Base-by-base conservation (phyloP, 2,329 filamentous ascomycete genomes). In the Knufia fluminis region DNA sequence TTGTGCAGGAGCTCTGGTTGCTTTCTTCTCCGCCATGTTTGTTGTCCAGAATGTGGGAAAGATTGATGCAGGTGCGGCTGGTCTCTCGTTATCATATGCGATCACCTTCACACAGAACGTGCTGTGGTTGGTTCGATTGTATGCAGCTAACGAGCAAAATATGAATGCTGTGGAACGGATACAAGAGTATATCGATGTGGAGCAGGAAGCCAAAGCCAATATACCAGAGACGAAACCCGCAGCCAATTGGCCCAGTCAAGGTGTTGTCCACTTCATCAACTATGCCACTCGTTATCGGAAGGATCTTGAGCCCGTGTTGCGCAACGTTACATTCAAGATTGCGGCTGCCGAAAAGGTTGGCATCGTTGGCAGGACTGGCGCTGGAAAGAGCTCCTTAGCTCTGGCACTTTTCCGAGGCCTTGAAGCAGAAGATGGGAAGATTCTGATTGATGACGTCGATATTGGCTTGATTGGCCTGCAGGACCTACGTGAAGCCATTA, bases 111-210 rank as follows among this genome's bases (percentile, higher is more conserved):
- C 90, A 0, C 92, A 98, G 66, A 97, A 95, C 57, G 85, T 98
- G 4, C 71, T 98, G 16, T 98, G 92, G 92, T 82, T 97, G 49
- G 90, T 98, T 24, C 83, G 92, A 41, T 76, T 96, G 12, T 98
- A 98, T 65, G 85, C 90, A 0, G 81, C 86, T 63, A 96, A 97
- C 61, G 92, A 98, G 69, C 92, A 98, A 68, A 97, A 96, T 69
- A 97, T 98, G 92, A 98, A 98, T 69, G 91, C 91, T 2, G 90
- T 97, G 43, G 92, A 98, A 69, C 86, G 92, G 62, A 84, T 98
- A 63, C 94, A 95, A 71, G 92, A 98, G 65, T 98, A 97, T 63
- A 78, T 97, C 31, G 88, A 97, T 39, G 86, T 98, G 1, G 91
- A 97, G 60, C 91, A 96, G 65, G 92, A 98, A 69, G 90, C 92